Base-by-base conservation (phyloP, 73 alveolate genomes). In the Blepharisma stoltei region DNA sequence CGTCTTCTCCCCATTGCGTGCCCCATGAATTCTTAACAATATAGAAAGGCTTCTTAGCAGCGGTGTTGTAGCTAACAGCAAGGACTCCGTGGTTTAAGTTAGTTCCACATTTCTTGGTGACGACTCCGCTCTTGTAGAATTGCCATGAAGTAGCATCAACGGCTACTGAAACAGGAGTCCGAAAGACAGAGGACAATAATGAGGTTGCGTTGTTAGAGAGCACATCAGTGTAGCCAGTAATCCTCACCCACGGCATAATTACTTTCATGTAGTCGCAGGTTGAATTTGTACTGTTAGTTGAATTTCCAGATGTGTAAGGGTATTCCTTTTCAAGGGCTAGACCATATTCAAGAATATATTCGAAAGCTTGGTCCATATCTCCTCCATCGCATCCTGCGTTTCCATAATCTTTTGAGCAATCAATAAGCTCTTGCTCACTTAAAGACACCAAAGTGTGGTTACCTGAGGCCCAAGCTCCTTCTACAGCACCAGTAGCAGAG, bases 381-480 rank as follows among this genome's bases (percentile, higher is more conserved):
- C 96, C 96, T 14, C 96, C 96, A 50, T 71, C 53, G 82, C 96
- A 89, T 43, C 96, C 96, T 32, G 67, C 41, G 67, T 76, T 82
- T 7, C 76, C 91, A 37, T 55, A 81, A 47, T 73, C 67, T 41
- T 38, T 54, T 14, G 91, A 84, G 85, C 98, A 95, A 87, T 95
- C 99, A 71, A 93, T 94, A 49, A 90, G 76, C 68, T 89, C 69
- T 83, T 88, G 76, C 68, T 76, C 91, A 38, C 91, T 77, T 23
- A 32, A 32, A 32, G 41, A 32, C 41, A 32, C 41, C 41, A 32
- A 32, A 32, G 41, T 32, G 41, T 32, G 41, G 41, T 32, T 32
- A 32, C 5, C 41, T 3, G 3, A 32, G 88, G 6, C 6, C 68
- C 65, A 80, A 70, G 66, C 69, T 18, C 90, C 95, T 54, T 86